These are phyloP conservation scores for Kandelia obovata DNA, from an alignment of 345 rosid genomes.

Conservation along the genomic window DNA sequence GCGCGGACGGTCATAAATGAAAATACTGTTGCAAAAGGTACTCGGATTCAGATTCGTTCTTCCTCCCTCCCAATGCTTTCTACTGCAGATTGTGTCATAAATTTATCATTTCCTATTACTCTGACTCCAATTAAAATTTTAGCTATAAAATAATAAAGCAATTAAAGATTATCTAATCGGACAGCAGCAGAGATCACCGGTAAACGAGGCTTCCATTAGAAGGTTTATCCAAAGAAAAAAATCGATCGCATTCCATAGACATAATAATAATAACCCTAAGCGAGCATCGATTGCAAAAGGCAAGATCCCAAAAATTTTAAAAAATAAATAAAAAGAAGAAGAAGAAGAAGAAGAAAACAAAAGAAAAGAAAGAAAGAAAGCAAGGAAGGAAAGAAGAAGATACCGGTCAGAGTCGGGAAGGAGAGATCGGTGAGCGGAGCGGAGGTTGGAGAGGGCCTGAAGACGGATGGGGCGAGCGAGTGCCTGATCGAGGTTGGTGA, in stretches of 20 bases:
- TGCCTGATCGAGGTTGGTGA: conserved; percentile 47
- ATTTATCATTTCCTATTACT: no score
- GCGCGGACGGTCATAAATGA: background rate
- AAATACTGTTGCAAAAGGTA: background rate
- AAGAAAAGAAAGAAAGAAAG: background rate
- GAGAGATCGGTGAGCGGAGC: conserved; percentile 56
- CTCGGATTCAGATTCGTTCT: background rate
- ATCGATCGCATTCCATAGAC: no score
- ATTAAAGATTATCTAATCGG: no score
- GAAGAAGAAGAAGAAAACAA: no score
- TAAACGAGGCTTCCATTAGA: background rate
- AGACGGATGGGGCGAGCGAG: conserved; percentile 65
- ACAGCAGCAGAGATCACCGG: no score
- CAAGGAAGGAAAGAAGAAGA: background rate
- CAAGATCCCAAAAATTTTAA: background rate
- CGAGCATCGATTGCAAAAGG: no score
- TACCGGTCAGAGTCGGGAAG: conserved; percentile 76
- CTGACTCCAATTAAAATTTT: no score
- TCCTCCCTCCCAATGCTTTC: no score
- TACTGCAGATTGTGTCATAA: no score
- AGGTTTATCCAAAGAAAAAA: no score
- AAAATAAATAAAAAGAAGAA: no score
- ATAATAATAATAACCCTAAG: background rate
- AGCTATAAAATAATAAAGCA: no score
- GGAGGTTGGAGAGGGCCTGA: conserved; percentile 60